Evolutionary conservation across 306 rosid species (phyloP), one percentile per base, ranked within the genome.

Genomic region (Trifolium subterraneum): DNA sequence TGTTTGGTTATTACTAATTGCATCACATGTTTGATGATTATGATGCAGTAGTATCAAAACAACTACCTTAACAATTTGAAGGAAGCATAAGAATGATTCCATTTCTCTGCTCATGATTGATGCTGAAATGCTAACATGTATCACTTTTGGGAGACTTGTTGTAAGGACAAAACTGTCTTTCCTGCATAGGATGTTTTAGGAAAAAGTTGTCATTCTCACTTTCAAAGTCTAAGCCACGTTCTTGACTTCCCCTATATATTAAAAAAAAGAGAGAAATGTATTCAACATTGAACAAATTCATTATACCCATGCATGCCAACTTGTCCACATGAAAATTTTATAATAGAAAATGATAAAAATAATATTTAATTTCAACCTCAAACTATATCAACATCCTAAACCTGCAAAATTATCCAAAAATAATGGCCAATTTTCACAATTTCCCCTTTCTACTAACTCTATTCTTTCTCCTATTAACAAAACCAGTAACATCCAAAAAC

Each of bases 381-480:
- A 42, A 12, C 48, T 42, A 42, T 42, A 42, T 4, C 47, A 44
- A 44, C 16, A 44, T 13, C 48, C 5, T 44, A 44, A 44, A 44
- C 50, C 50, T 44, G 63, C 50, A 70, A 51, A n/a, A 16, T 35
- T 15, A 6, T 14, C n/a, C 15, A 41, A 67, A 6, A 6, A 61
- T 2, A 18, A 76, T 76, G 80, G 15, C 20, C 16, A 14, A 14
- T 47, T 68, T 20, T 33, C 41, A 55, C 3, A 77, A 60, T 2
- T n/a, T 35, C 2, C 54, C 52, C 3, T n/a, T 77, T 45, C 3
- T 59, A 29, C 15, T 70, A 5, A n/a, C 54, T 22, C 6, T 36
- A 8, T 3, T 69, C 18, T n/a, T 77, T 69, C 51, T 54, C n/a
- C 4, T 55, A 31, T 29, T 31, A 22, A 23, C 6, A 39, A 45